Evolutionary conservation across 2,329 filamentous ascomycete species (phyloP), one percentile per base, ranked within the genome.

Genomic region (Fusarium clavum): DNA sequence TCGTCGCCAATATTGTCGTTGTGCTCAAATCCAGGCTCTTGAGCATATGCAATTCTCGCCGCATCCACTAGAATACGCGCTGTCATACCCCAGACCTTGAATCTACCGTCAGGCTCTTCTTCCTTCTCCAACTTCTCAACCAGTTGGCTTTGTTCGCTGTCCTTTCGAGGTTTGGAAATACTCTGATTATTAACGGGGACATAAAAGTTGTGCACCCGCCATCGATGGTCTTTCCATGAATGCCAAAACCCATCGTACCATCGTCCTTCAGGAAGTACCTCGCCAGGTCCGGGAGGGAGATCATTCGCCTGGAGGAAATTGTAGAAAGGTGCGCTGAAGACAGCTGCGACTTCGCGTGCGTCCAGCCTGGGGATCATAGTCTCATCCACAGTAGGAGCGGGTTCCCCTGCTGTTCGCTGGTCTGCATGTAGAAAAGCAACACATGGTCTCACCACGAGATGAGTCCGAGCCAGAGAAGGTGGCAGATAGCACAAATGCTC

Each of bases 71-170:
- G 79, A 57, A 98, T 95, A 55, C 94, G 85, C 5, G 94, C 95
- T 56, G 95, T 98, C 93, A 98, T 95, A 18, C 95, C 95, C 87
- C 94, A 98, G 7, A 98, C 94, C 72, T 92, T 90, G 81, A 96
- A 97, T 40, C 92, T 84, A 5, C 83, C 83, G 6, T 80, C 77
- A 13, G 80, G 78, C 64, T 85, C 81, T 66, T 82, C 77, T 47
- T 82, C 83, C 68, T 86, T 83, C 61, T 87, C 82, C 18, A 86
- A 73, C 65, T 79, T 75, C 63, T 83, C 81, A 6, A 79, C 80
- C 48, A 83, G 75, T 44, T 82, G 79, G 56, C 82, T 81, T 77
- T 88, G 80, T 43, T 77, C 81, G 61, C 80, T 80, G 58, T 53
- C 63, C 25, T 69, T 70, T n/a, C 76, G 71, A 22, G 91, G 90